Base-by-base conservation (phyloP, 768 basidiomycete genomes). In the Tulasnella sp. region DNA sequence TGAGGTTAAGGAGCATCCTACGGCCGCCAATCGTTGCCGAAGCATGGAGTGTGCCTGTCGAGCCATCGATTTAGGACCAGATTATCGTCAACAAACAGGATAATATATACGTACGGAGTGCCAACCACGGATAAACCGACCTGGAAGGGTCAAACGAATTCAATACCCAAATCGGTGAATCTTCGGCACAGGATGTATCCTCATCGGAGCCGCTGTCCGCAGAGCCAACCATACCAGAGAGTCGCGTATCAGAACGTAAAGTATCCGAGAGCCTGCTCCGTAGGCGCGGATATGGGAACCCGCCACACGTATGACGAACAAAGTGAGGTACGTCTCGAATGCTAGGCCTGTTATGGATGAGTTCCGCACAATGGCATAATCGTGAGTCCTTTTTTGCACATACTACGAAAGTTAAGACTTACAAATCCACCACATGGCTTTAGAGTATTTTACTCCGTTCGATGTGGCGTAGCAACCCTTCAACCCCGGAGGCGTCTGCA, bases 1-100 rank as follows among this genome's bases (percentile, higher is more conserved):
- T 40, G 32, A 70, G 69, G 69, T 70, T 70, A 22, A 70, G 69
- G 2, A 70, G 52, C 40, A 70, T 39, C 29, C 69, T 19, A 12
- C 39, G 34, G 26, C 69, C 69, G 16, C 69, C 69, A 16, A 70
- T 47, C 2, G 69, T 70, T 2, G 69, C 69, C 16, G 69, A 42
- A 19, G 69, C 69, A 14, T 70, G 69, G 8, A 52, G 47, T 19
- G 47, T 26, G n/a, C n/a, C n/a, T n/a, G 26, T 8, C 4, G 47
- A 52, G n/a, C n/a, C n/a, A n/a, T n/a, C n/a, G n/a, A n/a, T n/a
- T 26, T 22, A 26, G 9, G 47, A 19, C 5, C 5, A 5, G n/a
- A 52, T 3, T 14, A 19, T 6, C 26, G 5, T n/a, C 26, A 19
- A 52, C n/a, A 52, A 2, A 3, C 5, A 26, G 19, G 44, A 47